phyloP scores from a whole-genome alignment of 2,329 filamentous ascomycete species.

The Paraphaeosphaeria minitans region DNA sequence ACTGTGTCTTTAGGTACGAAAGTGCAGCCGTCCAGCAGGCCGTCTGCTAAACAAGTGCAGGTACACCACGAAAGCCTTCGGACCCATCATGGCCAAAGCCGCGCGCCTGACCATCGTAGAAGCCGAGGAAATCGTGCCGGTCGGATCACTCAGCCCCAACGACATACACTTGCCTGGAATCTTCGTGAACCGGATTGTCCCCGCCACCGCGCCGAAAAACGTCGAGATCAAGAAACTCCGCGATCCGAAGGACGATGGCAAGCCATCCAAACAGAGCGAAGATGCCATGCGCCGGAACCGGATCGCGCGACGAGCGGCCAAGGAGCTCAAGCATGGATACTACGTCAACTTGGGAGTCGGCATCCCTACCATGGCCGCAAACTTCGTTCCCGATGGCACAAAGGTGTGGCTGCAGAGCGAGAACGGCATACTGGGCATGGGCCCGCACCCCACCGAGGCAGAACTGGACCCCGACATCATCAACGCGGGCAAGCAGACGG shows the following conservation, averaged over 20 bases:
- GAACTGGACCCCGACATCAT: conserved; percentile 84
- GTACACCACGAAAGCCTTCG: conserved; percentile 47
- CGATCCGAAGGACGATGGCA: conserved; percentile 18
- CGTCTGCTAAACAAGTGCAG: conserved; percentile 16
- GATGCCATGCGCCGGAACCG: conserved; percentile 63
- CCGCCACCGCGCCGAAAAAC: conserved; percentile 75
- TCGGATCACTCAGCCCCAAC: conserved; percentile 81
- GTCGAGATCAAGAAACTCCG: conserved; percentile 64
- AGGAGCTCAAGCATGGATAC: conserved; percentile 95
- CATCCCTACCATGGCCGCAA: conserved; percentile 88
- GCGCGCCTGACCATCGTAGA: conserved; percentile 91
- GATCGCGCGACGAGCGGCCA: conserved; percentile 82
- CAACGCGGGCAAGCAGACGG: conserved; percentile 92
- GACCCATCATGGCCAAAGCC: conserved; percentile 76
- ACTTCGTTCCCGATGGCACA: conserved; percentile 63
- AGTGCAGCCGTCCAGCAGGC: not conserved
- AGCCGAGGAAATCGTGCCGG: conserved; percentile 91
- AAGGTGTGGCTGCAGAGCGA: conserved; percentile 68
- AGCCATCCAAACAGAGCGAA: conserved; percentile 19
- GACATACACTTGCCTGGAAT: conserved; percentile 87
- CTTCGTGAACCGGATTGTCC: conserved; percentile 87
- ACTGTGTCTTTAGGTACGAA: conserved; percentile 67
- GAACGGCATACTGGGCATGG: conserved; percentile 54
- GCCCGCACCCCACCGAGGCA: conserved; percentile 60
- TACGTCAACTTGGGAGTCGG: conserved; percentile 92